Evolutionary conservation across 345 rosid species (phyloP).

Genomic region (Salix caprea): DNA sequence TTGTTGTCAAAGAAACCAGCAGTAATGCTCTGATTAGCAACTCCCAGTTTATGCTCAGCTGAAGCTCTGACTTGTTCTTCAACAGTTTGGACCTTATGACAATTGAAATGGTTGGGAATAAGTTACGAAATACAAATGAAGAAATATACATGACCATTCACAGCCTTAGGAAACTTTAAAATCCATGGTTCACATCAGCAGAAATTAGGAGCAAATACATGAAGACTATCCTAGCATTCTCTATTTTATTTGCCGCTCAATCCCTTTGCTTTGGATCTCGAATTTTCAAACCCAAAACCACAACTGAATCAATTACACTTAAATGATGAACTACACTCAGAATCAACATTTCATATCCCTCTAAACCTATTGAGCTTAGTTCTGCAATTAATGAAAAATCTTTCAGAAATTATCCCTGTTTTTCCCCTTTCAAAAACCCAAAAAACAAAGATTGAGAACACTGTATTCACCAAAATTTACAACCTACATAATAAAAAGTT

Average conservation of each 20-base stretch:
- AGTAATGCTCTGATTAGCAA: conserved; percentile 95
- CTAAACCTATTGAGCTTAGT: not conserved
- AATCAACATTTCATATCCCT: not conserved
- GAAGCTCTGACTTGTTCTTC: conserved; percentile 97
- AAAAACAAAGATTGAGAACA: not conserved
- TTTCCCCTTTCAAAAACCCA: not conserved
- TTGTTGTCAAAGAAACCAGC: conserved; percentile 96
- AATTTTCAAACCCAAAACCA: not conserved
- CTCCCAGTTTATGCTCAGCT: conserved; percentile 94
- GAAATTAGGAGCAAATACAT: not conserved
- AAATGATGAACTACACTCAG: not conserved
- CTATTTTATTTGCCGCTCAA: not conserved
- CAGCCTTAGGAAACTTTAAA: not conserved
- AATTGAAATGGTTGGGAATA: not conserved
- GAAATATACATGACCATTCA: not conserved
- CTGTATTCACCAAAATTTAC: not conserved
- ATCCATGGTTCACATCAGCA: not conserved
- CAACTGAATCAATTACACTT: not conserved
- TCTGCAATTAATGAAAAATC: not conserved
- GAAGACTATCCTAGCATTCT: not conserved
- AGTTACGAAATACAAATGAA: not conserved
- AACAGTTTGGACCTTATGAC: conserved; percentile 72
- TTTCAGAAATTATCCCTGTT: not conserved
- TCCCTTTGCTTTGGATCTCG: not conserved
- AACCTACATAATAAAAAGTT: not conserved